Base-by-base conservation (phyloP, 2,329 filamentous ascomycete species). In the Arthrobotrys pseudoclavata region DNA sequence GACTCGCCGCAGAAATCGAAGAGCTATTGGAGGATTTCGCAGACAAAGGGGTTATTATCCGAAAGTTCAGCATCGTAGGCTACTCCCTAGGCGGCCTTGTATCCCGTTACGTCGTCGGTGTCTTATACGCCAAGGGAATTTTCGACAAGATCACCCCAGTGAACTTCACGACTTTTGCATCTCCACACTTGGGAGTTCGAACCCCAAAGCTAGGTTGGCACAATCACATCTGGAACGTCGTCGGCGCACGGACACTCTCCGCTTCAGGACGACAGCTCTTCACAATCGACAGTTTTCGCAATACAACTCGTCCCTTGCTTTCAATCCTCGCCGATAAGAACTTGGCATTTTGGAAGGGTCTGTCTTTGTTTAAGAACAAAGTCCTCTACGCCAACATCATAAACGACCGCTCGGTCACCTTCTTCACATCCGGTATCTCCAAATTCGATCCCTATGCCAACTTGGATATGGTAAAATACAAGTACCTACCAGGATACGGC, bases 151-250 rank as follows among this genome's bases (percentile, higher is more conserved):
- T 98, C 26, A 87, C 93, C 82, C 95, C 95, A 80, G 88, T 95
- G 88, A 97, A 97, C 86, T 97, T 98, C 84, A 93, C 91, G 1
- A 97, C 94, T 0, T 97, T 98, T 84, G 95, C 92, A 4, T 91
- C 92, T 34, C 95, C 92, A 24, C 92, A 94, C 84, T 86, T 94
- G 6, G 92, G 92, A n/a, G 91, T 92, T 0, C 87, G 91, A 61
- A 89, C 89, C 0, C 92, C 92, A 0, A 84, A 90, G 50, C 88
- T 88, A 55, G 91, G 91, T 15, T 87, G 88, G 84, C 86, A 88
- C 70, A 90, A 89, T 82, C 88, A 87, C 82, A 85, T 91, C 71
- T 97, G 86, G 90, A 98, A 98, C 82, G 88, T 91, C n/a, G 83
- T 98, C 2, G 95, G 93, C 52, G 91, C 93, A 0, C 88, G 91